Evolutionary conservation across 192 early-diverging fungal species (phyloP).

Genomic region (Coemansia interrupta): DNA sequence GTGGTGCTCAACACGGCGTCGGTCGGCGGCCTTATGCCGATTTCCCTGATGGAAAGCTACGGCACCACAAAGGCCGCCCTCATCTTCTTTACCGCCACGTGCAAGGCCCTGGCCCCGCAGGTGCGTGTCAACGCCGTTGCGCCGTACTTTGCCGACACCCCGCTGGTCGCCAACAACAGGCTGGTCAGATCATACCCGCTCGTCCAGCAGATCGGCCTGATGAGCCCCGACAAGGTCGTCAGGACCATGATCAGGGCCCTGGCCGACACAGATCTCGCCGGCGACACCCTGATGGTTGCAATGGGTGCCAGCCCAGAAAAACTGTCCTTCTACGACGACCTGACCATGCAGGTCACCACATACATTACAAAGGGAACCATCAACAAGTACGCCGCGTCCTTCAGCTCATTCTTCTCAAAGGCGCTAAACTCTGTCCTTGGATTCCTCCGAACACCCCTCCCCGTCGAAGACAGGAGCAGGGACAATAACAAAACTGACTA

Average conservation of each 20-base stretch:
- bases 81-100: constrained; percentile 57
- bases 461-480: neutral
- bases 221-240: constrained; percentile 52
- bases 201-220: constrained; percentile 29
- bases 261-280: constrained; percentile 53
- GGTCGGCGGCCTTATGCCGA: constrained; percentile 60
- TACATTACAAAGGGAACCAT: constrained; percentile 34
- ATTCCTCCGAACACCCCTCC: constrained; percentile 13
- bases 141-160: constrained; percentile 58
- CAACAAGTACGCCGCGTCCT: constrained; percentile 17
- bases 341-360: constrained; percentile 24
- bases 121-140: constrained; percentile 66
- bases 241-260: constrained; percentile 59
- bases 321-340: constrained; percentile 30
- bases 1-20: constrained; percentile 74
- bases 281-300: constrained; percentile 53
- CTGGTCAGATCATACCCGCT: constrained; percentile 30
- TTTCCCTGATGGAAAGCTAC: constrained; percentile 65
- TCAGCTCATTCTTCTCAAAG: constrained; percentile 14
- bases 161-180: constrained; percentile 47
- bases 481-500: neutral
- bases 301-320: constrained; percentile 30
- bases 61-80: constrained; percentile 75
- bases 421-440: constrained; percentile 18
- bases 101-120: constrained; percentile 38